Evolutionary conservation across 108 stramenopile species (phyloP), one percentile per base, ranked within the genome.

Genomic region (Cylindrotheca fusiformis): DNA sequence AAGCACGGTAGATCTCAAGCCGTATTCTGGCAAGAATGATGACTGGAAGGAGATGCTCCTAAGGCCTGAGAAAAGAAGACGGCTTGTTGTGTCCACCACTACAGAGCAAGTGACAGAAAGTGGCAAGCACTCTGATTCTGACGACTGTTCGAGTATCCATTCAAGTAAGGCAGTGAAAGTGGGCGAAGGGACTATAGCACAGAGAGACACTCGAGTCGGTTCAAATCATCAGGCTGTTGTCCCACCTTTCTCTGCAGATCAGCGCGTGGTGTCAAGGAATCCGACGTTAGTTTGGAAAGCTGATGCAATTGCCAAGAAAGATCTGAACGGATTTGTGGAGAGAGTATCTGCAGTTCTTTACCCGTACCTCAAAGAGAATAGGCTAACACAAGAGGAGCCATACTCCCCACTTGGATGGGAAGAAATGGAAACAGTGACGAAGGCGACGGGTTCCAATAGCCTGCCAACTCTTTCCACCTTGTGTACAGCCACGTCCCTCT

Each of bases 131-230:
- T 36, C 48, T 1, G 71, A 69, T 29, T 67, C 65, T 26, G 76
- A 81, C 3, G 48, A 55, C 20, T 52, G 33, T 22, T 49, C 26
- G 1, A 60, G 60, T 12, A 74, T 19, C 25, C 64, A 63, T 57
- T 48, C 58, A 30, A 51, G 51, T 22, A 47, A 46, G n/a, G 45
- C 28, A 12, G 72, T 65, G 50, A 65, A 57, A 49, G 59, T 81
- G 14, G 67, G 73, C 14, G 89, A 87, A 54, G 89, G 82, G 27
- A 66, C 21, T 22, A 68, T 66, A 6, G 77, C 60, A 14, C 45
- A 78, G 25, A 75, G 88, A 21, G 74, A 78, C 36, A 93, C 86
- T 62, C 69, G 80, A 33, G 80, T 88, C n/a, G 92, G 88, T 10
- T 52, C 58, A 6, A 66, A 84, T 29, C 78, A 86, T 61, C 92